Evolutionary conservation across 2,329 filamentous ascomycete species (phyloP), one percentile per base, ranked within the genome.

Genomic region (Thielaviopsis cerberus): DNA sequence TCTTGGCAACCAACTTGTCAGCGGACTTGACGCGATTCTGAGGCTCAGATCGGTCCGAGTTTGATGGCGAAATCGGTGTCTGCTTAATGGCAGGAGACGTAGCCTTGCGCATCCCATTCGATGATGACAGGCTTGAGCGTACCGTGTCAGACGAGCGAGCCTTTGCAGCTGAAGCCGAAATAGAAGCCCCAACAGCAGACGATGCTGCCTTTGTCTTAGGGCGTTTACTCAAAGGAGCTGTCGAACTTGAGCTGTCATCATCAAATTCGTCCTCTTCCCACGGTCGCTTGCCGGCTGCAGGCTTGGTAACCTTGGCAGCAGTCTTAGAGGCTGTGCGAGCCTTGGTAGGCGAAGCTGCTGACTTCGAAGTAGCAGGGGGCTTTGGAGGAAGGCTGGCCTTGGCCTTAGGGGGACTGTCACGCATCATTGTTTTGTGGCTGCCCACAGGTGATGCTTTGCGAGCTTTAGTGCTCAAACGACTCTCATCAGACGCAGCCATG

Each of bases 171-270:
- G 37, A 17, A 20, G 41, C 41, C 2, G 41, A 22, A 48, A 48
- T 7, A 51, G 34, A 8, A 22, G 52, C 11, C 20, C 25, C 52
- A 7, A n/a, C 51, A 22, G n/a, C 52, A 20, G 26, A 54, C n/a
- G 63, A 41, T 51, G 59, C 54, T 1, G 61, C 25, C 52, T 62
- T 66, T 13, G 55, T 26, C 15, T 24, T 60, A 17, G 53, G 20
- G 20, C 15, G 62, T 61, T 67, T 68, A 55, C 60, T 30, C 1
- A 64, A 17, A 20, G 41, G 41, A n/a, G 41, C 41, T 3, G 41
- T 48, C n/a, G 41, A 48, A n/a, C 41, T 48, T 48, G 41, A 48
- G 41, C 41, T 48, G 20, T 48, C 41, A 8, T 48, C 41, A n/a
- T 48, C 41, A 7, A 48, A 20, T 4, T 48, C 41, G 22, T 48